A percentile compares a stretch with the other conserved stretches of the same genome.
phyloP scores from a whole-genome alignment of 225 moss, liverwort and hornwort genomes.

The Climacium dendroides region DNA sequence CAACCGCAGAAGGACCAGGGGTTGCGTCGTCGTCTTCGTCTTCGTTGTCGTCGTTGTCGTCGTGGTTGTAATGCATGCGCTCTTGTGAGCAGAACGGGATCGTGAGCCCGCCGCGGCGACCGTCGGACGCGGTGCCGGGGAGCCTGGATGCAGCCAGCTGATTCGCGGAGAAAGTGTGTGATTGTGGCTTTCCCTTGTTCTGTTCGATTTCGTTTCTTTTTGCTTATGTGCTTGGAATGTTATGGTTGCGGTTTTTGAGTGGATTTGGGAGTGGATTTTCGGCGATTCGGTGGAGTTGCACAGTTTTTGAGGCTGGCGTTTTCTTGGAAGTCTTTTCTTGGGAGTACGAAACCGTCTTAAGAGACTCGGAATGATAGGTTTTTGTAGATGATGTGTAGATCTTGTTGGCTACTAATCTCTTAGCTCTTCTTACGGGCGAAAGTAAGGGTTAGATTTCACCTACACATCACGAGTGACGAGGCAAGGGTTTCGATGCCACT shows the following conservation, averaged over 20 bases:
- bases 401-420: not conserved
- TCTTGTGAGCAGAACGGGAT: conserved; percentile 6
- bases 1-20: not conserved
- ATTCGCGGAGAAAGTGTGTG: conserved; percentile 29
- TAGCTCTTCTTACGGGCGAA: not conserved
- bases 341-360: conserved; percentile 9
- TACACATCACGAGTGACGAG: not conserved
- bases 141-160: conserved; percentile 47
- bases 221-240: not conserved
- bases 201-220: not conserved
- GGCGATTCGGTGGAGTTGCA: conserved; percentile 2
- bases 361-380: not conserved
- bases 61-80: conserved; percentile 19
- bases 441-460: conserved; percentile 13
- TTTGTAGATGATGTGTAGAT: not conserved
- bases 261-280: not conserved
- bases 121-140: not conserved
- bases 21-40: not conserved
- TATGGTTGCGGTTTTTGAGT: not conserved
- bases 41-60: not conserved
- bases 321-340: conserved; percentile 26
- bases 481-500: not conserved
- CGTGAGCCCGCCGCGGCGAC: not conserved
- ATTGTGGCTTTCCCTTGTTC: not conserved
- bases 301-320: conserved; percentile 14